Conservation (phyloP, 331 rosid genomes). For the Malus hybrid region DNA sequence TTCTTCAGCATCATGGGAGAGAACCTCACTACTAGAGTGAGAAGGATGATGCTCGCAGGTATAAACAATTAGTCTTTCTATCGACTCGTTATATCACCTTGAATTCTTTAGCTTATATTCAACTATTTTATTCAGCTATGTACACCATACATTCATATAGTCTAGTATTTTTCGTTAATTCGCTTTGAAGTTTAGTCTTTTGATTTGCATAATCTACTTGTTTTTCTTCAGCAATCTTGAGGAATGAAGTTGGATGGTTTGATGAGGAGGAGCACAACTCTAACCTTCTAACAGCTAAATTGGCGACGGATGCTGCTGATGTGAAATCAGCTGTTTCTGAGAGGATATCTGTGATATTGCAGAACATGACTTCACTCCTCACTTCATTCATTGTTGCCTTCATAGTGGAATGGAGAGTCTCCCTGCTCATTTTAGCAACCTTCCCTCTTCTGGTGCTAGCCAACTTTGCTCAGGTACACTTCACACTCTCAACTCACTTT, state of each 20-base stretch:
- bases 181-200: no score
- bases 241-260: constrained; percentile 99
- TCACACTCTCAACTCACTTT: background rate
- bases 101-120: no score
- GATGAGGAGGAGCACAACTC: constrained; percentile 99
- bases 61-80: background rate
- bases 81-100: no score
- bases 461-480: constrained; percentile 88
- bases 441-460: constrained; percentile 96
- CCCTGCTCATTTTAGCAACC: constrained; percentile 79
- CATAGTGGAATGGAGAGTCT: constrained; percentile 98
- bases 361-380: constrained; percentile 95
- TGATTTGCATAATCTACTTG: background rate
- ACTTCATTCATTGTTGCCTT: constrained; percentile 96
- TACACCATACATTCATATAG: no score
- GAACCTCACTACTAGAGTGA: constrained; percentile 94
- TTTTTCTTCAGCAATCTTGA: constrained; percentile 51
- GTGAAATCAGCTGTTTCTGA: constrained; percentile 96
- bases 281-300: constrained; percentile 73
- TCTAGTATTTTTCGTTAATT: no score
- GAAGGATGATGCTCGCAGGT: constrained; percentile 99
- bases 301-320: constrained; percentile 95
- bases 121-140: no score
- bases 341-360: constrained; percentile 87
- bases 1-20: constrained; percentile 98